Evolutionary conservation across 2,329 filamentous ascomycete species (phyloP).

Genomic region (Mariannaea elegans): DNA sequence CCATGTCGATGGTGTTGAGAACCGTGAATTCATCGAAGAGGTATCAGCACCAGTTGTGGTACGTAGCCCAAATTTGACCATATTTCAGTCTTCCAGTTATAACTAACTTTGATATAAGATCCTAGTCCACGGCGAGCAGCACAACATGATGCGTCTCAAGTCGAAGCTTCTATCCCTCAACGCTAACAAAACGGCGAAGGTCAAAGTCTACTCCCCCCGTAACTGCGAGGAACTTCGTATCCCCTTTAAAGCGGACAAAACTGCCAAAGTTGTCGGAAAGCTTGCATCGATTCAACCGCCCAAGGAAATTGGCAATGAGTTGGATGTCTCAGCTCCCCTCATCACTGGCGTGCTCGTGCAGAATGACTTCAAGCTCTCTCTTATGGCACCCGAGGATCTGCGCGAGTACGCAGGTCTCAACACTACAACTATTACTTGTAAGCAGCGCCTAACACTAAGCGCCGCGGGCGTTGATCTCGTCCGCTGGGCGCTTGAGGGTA

Average conservation of each 20-base stretch:
- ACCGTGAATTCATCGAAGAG: constrained; percentile 96
- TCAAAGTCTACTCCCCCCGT: constrained; percentile 91
- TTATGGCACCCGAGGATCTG: constrained; percentile 97
- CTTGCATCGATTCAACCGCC: constrained; percentile 84
- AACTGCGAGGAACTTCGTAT: constrained; percentile 97
- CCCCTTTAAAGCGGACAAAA: constrained; percentile 94
- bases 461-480: constrained; percentile 92
- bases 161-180: constrained; percentile 95
- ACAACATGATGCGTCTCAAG: constrained; percentile 97
- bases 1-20: constrained; percentile 95
- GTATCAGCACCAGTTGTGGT: constrained; percentile 91
- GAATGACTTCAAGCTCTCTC: constrained; percentile 95
- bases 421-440: constrained; percentile 92
- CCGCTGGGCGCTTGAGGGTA: constrained; percentile 92
- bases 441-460: constrained; percentile 86
- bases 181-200: constrained; percentile 78
- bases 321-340: constrained; percentile 56
- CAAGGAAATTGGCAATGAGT: constrained; percentile 37
- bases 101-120: constrained; percentile 65
- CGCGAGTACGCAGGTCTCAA: constrained; percentile 97
- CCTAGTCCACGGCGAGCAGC: constrained; percentile 94
- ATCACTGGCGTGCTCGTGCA: constrained; percentile 93
- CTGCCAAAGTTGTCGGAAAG: constrained; percentile 94
- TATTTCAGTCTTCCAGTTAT: neutral
- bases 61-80: constrained; percentile 53